Conservation (phyloP, 768 basidiomycete species). For the Macrolepiota fuliginosa region DNA sequence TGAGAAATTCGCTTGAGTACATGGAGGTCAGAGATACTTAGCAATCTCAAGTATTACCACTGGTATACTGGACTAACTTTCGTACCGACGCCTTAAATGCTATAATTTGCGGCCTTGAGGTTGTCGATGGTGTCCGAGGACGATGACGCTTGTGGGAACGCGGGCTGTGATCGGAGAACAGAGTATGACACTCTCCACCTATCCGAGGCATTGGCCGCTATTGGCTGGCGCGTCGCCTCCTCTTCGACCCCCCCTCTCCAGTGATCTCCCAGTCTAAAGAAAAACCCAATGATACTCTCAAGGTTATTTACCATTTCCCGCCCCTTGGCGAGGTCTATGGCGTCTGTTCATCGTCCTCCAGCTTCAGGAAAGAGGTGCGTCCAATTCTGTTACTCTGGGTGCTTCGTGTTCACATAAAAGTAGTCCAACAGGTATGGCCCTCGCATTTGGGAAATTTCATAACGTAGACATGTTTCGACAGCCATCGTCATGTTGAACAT, state of each 20-base stretch:
- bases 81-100: too few species aligned
- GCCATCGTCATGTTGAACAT: conserved; percentile 98
- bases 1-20: too few species aligned
- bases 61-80: too few species aligned
- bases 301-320: conserved; percentile 22
- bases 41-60: too few species aligned
- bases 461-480: conserved; percentile 15
- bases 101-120: too few species aligned
- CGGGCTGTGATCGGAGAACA: background rate
- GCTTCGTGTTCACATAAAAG: background rate
- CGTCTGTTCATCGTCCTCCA: conserved; percentile 11
- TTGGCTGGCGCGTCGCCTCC: background rate
- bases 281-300: conserved; percentile 8
- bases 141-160: too few species aligned
- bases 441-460: background rate
- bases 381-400: background rate
- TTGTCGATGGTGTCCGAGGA: too few species aligned
- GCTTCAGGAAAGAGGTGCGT: conserved; percentile 25
- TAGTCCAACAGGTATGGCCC: conserved; percentile 60
- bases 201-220: background rate
- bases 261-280: conserved; percentile 7
- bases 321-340: conserved; percentile 18
- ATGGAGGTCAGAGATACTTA: too few species aligned
- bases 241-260: conserved; percentile 5
- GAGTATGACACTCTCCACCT: conserved; percentile 14